A percentile compares a stretch with the other conserved stretches of the same genome.
Evolutionary conservation across 441 rosid genomes (phyloP).

Genomic region (Dalechampia spathulata): DNA sequence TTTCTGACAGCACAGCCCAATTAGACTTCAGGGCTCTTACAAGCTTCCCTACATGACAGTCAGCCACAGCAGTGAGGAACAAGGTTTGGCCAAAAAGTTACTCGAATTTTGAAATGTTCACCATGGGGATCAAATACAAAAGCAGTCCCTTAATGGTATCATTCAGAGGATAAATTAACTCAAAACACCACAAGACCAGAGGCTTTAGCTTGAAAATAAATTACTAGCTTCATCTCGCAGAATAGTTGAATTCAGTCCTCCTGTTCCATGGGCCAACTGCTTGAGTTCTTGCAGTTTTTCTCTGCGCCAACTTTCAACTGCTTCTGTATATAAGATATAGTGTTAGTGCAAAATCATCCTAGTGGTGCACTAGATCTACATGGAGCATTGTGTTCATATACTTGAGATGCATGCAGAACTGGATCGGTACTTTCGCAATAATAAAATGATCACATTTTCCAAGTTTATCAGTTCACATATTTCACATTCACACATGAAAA

Average conservation of each 20-base stretch:
- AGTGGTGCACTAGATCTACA: neutral
- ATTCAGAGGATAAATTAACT: conserved; percentile 3
- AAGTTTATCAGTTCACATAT: too few species aligned
- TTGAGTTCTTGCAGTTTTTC: conserved; percentile 69
- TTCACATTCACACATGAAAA: too few species aligned
- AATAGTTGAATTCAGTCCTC: conserved; percentile 40
- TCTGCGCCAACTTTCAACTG: conserved; percentile 83
- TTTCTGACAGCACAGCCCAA: conserved; percentile 75
- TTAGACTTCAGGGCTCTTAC: conserved; percentile 67
- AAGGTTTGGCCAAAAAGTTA: conserved; percentile 6
- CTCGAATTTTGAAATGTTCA: neutral
- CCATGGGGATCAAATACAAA: neutral
- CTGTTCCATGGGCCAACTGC: conserved; percentile 35
- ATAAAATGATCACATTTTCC: neutral
- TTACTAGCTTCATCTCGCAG: conserved; percentile 77
- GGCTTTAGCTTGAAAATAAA: neutral
- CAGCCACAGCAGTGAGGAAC: conserved; percentile 9
- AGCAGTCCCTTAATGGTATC: conserved; percentile 6
- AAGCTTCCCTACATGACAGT: conserved; percentile 43
- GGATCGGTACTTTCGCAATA: neutral
- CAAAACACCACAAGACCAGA: conserved; percentile 11
- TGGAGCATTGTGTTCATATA: neutral
- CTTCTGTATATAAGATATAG: conserved; percentile 41
- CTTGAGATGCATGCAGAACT: neutral
- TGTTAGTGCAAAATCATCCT: neutral